These are phyloP conservation scores for Mesembryanthemum crystallinum DNA, from an alignment of 148 eudicot genomes.

Conservation along the genomic window DNA sequence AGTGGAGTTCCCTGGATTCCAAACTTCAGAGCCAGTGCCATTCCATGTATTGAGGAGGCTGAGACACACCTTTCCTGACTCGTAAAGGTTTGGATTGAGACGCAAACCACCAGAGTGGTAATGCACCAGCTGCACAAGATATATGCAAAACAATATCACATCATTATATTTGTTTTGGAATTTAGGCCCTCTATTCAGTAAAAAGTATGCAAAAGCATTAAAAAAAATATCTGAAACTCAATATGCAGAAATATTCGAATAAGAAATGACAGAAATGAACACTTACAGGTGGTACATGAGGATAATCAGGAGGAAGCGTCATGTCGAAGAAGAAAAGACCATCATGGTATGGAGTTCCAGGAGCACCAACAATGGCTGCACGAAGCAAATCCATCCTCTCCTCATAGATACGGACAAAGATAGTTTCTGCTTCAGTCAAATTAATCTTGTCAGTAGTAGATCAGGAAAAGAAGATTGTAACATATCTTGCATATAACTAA, in stretches of 20 bases:
- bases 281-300: conserved; percentile 93
- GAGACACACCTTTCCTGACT: conserved; percentile 94
- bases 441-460: background rate
- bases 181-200: too few relatives aligned
- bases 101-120: conserved; percentile 91
- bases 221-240: background rate
- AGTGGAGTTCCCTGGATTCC: conserved; percentile 83
- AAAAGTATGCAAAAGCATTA: background rate
- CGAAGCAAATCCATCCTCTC: conserved; percentile 91
- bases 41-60: conserved; percentile 97
- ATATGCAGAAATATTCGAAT: background rate
- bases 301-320: conserved; percentile 86
- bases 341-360: conserved; percentile 95
- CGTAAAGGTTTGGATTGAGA: conserved; percentile 93
- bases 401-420: conserved; percentile 81
- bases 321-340: conserved; percentile 90
- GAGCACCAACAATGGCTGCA: conserved; percentile 79
- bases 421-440: conserved; percentile 51
- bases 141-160: background rate
- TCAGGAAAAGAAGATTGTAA: conserved; percentile 7
- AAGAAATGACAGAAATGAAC: background rate
- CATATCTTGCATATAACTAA: background rate
- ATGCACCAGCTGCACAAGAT: conserved; percentile 61
- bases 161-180: too few relatives aligned
- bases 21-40: conserved; percentile 80